These are phyloP conservation scores for Henckelia pumila DNA, from an alignment of 257 asterid species.

Conservation along the genomic window DNA sequence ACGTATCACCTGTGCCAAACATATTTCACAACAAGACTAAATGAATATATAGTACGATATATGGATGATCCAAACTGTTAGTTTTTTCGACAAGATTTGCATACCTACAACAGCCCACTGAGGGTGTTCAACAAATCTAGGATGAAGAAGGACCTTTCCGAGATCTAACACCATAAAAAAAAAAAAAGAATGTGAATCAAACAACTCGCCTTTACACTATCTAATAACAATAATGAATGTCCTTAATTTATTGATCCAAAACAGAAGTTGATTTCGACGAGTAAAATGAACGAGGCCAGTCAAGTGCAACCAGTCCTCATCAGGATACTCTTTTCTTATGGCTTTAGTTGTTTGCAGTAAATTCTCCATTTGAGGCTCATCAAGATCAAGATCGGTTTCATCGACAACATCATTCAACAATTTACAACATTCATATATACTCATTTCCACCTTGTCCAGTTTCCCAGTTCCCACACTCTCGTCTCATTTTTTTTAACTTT, in stretches of 20 bases:
- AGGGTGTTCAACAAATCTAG: slow-evolving; percentile 76
- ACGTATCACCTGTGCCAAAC: too few species aligned
- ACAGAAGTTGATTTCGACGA: neutral
- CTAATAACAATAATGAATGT: too few species aligned
- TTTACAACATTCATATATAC: slow-evolving; percentile 95
- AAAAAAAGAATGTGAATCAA: neutral
- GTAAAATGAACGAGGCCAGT: slow-evolving; percentile 85
- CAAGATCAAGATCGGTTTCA: slow-evolving; percentile 88
- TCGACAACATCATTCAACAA: slow-evolving; percentile 70
- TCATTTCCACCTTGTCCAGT: slow-evolving; percentile 67
- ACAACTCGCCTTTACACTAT: too few species aligned
- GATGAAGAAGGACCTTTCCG: slow-evolving; percentile 81
- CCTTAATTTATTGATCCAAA: too few species aligned
- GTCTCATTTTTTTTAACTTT: slow-evolving; percentile 77
- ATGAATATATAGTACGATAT: too few species aligned
- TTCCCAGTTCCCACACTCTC: slow-evolving; percentile 54
- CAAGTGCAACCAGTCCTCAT: slow-evolving; percentile 87
- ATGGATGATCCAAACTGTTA: too few species aligned
- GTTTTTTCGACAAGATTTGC: too few species aligned
- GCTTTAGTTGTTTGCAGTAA: slow-evolving; percentile 90
- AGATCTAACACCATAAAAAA: slow-evolving; percentile 51
- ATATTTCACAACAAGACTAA: too few species aligned
- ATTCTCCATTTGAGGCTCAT: slow-evolving; percentile 93
- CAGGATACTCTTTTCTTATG: slow-evolving; percentile 72
- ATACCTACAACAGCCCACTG: slow-evolving; percentile 99